These are phyloP conservation scores for Talaromyces liani DNA, from an alignment of 495 filamentous ascomycete species.

Conservation along the genomic window DNA sequence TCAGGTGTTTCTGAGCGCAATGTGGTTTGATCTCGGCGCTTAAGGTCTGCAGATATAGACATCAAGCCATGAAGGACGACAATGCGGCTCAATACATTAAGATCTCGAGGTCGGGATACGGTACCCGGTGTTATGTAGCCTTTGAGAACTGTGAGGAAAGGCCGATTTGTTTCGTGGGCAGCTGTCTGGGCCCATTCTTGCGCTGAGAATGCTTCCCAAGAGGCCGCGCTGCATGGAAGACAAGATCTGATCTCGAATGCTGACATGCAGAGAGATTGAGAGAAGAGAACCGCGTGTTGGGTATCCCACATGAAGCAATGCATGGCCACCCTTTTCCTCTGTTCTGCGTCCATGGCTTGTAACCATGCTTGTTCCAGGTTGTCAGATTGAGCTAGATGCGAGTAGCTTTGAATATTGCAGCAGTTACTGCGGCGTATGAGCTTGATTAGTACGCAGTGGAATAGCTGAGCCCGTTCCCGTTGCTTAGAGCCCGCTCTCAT, in stretches of 20 bases:
- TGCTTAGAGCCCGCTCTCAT: constrained; percentile 47
- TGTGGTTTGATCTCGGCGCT: constrained; percentile 48
- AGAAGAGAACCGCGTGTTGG: constrained; percentile 49
- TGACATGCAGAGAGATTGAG: constrained; percentile 51
- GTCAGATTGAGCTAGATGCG: constrained; percentile 17
- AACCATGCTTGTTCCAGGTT: constrained; percentile 37
- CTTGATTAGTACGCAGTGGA: constrained; percentile 52
- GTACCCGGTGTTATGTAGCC: constrained; percentile 38
- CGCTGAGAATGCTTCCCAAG: constrained; percentile 45
- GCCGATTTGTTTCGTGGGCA: constrained; percentile 17
- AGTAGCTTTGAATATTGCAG: constrained; percentile 31
- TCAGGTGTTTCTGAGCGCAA: constrained; percentile 30
- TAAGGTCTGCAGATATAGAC: constrained; percentile 49
- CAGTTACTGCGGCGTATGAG: constrained; percentile 48
- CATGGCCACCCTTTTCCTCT: constrained; percentile 45
- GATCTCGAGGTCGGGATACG: constrained; percentile 21
- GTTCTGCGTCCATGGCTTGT: constrained; percentile 42
- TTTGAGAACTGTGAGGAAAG: constrained; percentile 43
- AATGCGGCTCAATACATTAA: constrained; percentile 41
- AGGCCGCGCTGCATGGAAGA: constrained; percentile 35
- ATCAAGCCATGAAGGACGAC: constrained; percentile 48
- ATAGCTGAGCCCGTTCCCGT: constrained; percentile 47
- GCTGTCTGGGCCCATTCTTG: constrained; percentile 35
- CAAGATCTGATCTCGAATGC: constrained; percentile 46
- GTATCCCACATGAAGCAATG: constrained; percentile 56